Base-by-base conservation (phyloP, 2,329 filamentous ascomycete genomes). In the Cladosporium sp. region DNA sequence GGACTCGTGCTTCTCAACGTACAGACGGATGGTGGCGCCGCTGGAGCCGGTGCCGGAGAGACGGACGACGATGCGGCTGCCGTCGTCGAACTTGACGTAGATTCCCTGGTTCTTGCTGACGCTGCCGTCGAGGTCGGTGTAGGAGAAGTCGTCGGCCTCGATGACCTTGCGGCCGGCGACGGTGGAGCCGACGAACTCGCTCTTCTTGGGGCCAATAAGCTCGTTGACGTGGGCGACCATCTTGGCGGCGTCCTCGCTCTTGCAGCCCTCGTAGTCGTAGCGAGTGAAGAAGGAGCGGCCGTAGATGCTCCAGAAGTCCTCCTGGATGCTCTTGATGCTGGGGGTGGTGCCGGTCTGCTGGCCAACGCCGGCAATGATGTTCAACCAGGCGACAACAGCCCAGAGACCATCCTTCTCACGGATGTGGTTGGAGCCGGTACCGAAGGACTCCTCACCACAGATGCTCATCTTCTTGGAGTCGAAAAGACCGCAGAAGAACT, bases 251-350 rank as follows among this genome's bases (percentile, higher is more conserved):
- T 91, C 93, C 10, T 94, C 92, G 56, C 89, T 90, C 82, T 97
- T 93, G 70, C 96, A 93, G 72, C 96, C 88, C 82, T 99, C 95
- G 81, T 97, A 99, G 81, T 99, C 95, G 81, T 98, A 98, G 69
- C 95, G 92, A 52, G 95, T 99, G 86, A 99, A 99, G 85, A 98
- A 99, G 35, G 93, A 97, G 67, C 95, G 93, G 75, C 95, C 95
- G 79, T 99, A 99, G 65, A 88, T 91, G 75, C 87, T 86, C 95
- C 95, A 99, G 87, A 99, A 98, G 78, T 97, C 92, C 74, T 92
- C 88, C 82, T 99, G 95, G 78, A 99, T 97, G 80, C 93, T 90
- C 76, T 91, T 91, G 81, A 99, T 98, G 81, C 91, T 96, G 60
- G 94, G 93, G 3, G 90, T 92, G 72, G 91, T 89, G 66, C 84